These are phyloP conservation scores for Meredithiella fracta DNA, from an alignment of 2,329 filamentous ascomycete genomes.

Conservation along the genomic window DNA sequence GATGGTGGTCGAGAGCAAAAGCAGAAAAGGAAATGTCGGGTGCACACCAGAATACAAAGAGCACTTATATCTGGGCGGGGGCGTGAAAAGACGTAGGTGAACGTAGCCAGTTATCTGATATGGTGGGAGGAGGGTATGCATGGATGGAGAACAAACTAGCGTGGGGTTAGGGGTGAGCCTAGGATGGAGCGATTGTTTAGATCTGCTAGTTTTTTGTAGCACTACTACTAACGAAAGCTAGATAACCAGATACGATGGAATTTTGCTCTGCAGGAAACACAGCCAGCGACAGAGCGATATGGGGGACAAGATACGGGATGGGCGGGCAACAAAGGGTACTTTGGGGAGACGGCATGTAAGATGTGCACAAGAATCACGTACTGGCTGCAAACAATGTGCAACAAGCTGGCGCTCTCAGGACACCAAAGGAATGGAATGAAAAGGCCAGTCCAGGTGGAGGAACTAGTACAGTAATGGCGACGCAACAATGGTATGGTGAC, in stretches of 20 bases:
- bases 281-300: background rate
- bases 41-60: background rate
- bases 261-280: background rate
- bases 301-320: background rate
- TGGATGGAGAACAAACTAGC: background rate
- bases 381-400: background rate
- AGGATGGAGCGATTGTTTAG: too few species aligned
- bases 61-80: constrained; percentile 1
- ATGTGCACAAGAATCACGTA: background rate
- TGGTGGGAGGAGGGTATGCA: background rate
- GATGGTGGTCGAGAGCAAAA: background rate
- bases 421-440: too few species aligned
- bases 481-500: background rate
- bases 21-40: background rate
- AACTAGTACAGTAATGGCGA: background rate
- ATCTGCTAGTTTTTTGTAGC: background rate
- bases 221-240: background rate
- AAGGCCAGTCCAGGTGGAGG: too few species aligned
- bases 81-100: background rate
- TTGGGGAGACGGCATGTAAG: background rate
- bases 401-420: background rate
- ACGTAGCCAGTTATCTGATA: background rate
- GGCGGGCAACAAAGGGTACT: background rate
- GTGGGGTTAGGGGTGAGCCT: background rate
- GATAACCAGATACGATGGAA: background rate